Evolutionary conservation across 441 rosid genomes (phyloP).

Genomic region (Biscutella laevigata): DNA sequence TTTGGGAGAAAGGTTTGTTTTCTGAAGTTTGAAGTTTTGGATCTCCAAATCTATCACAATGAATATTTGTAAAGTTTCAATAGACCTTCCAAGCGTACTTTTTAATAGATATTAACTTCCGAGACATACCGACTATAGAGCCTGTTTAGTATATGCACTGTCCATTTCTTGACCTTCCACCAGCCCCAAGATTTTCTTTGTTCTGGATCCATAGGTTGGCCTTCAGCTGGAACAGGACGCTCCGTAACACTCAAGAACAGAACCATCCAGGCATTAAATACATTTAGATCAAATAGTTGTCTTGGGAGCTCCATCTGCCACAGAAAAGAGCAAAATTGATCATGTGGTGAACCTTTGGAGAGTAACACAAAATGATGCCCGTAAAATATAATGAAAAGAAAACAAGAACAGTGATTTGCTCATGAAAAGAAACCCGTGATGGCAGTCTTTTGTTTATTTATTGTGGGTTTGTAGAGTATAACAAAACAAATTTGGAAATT

Average conservation of each 20-base stretch:
- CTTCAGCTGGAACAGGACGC: conserved; percentile 86
- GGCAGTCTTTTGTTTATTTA: background rate
- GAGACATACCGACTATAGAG: conserved; percentile 68
- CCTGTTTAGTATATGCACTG: conserved; percentile 88
- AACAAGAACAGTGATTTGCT: no score
- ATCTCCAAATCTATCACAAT: conserved; percentile 76
- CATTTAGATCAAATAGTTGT: conserved; percentile 65
- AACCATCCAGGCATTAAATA: conserved; percentile 92
- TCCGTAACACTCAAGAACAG: conserved; percentile 85
- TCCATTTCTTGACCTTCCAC: conserved; percentile 99
- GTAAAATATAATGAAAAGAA: background rate
- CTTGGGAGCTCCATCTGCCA: conserved; percentile 91
- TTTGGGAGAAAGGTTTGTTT: conserved; percentile 74
- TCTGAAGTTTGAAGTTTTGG: conserved; percentile 81
- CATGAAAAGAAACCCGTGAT: no score
- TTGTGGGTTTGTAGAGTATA: background rate
- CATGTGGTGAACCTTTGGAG: conserved; percentile 11
- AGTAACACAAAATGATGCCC: background rate
- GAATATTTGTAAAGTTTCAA: background rate
- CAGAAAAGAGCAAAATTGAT: conserved; percentile 12
- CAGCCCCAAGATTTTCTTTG: conserved; percentile 96
- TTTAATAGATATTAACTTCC: background rate
- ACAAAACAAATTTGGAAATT: background rate
- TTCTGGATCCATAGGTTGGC: conserved; percentile 86
- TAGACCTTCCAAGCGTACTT: background rate